Evolutionary conservation across 202 grass and related monocot species (phyloP).

Genomic region (Zizania palustris): DNA sequence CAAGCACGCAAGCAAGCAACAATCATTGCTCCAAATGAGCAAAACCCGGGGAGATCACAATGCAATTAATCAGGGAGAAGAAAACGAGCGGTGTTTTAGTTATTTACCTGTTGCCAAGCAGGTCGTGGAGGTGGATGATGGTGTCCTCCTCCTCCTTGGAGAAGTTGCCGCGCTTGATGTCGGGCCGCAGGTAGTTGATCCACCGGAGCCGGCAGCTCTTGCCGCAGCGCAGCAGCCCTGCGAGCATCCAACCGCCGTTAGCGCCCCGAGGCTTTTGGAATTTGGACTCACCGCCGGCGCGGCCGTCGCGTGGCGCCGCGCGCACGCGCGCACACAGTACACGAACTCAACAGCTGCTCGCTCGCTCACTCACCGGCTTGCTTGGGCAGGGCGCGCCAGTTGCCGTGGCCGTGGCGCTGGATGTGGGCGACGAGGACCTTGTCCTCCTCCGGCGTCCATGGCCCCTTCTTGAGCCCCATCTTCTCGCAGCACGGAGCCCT

Average conservation of each 20-base stretch:
- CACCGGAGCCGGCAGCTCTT: constrained; percentile 97
- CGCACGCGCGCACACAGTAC: not conserved
- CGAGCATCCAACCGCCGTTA: constrained; percentile 15
- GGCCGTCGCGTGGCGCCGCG: not conserved
- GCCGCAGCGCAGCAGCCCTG: constrained; percentile 79
- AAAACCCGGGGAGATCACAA: not conserved
- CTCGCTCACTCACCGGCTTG: constrained; percentile 62
- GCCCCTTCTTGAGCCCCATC: constrained; percentile 87
- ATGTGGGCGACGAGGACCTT: constrained; percentile 63
- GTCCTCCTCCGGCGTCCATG: constrained; percentile 87
- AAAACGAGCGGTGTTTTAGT: not conserved
- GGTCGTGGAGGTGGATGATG: constrained; percentile 74
- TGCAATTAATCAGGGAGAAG: constrained; percentile 17
- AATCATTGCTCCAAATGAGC: constrained; percentile 29
- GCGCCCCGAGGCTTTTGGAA: too few species aligned
- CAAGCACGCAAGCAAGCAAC: constrained; percentile 42
- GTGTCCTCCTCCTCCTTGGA: constrained; percentile 78
- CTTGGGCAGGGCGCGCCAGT: constrained; percentile 92
- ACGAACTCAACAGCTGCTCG: not conserved
- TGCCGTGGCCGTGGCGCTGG: constrained; percentile 66
- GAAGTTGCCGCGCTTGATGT: constrained; percentile 99
- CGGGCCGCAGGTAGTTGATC: constrained; percentile 96
- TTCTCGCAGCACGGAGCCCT: constrained; percentile 97
- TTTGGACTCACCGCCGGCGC: too few species aligned
- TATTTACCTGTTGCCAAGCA: constrained; percentile 79